Evolutionary conservation across 495 filamentous ascomycete species (phyloP).

Genomic region (Poronia punctata): DNA sequence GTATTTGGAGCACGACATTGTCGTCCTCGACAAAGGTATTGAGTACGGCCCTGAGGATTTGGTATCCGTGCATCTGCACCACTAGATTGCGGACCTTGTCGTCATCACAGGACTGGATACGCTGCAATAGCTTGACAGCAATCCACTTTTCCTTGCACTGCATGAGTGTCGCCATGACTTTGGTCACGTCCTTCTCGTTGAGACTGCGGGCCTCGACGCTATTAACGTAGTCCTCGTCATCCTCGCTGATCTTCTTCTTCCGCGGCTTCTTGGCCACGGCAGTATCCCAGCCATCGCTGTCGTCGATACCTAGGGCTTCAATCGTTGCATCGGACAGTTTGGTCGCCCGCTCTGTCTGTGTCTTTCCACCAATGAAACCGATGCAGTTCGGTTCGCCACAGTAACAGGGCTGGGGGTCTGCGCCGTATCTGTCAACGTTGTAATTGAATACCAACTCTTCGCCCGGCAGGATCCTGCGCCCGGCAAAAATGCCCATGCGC

Average conservation of each 20-base stretch:
- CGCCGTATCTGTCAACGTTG: constrained; percentile 97
- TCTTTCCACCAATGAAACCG: constrained; percentile 94
- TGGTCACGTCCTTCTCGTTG: constrained; percentile 83
- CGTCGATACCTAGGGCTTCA: constrained; percentile 93
- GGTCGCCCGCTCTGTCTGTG: constrained; percentile 90
- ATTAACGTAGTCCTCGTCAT: constrained; percentile 95
- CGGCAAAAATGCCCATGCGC: constrained; percentile 98
- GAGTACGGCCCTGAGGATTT: constrained; percentile 81
- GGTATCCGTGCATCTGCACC: constrained; percentile 94
- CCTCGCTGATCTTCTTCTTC: constrained; percentile 90
- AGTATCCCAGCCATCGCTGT: constrained; percentile 85
- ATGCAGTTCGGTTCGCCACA: constrained; percentile 93
- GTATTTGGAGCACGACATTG: constrained; percentile 80
- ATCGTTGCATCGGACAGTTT: constrained; percentile 86
- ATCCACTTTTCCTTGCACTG: constrained; percentile 99
- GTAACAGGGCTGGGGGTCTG: constrained; percentile 93
- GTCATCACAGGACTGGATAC: constrained; percentile 84
- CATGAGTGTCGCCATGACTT: constrained; percentile 97
- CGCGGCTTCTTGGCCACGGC: constrained; percentile 79
- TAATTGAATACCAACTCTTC: constrained; percentile 99
- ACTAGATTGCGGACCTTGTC: constrained; percentile 83
- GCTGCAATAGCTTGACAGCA: constrained; percentile 83
- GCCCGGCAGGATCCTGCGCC: constrained; percentile 75
- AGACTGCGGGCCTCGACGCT: constrained; percentile 77
- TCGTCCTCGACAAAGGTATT: constrained; percentile 78